Conservation (phyloP, 495 filamentous ascomycete genomes). For the Ascodesmis nigricans region DNA sequence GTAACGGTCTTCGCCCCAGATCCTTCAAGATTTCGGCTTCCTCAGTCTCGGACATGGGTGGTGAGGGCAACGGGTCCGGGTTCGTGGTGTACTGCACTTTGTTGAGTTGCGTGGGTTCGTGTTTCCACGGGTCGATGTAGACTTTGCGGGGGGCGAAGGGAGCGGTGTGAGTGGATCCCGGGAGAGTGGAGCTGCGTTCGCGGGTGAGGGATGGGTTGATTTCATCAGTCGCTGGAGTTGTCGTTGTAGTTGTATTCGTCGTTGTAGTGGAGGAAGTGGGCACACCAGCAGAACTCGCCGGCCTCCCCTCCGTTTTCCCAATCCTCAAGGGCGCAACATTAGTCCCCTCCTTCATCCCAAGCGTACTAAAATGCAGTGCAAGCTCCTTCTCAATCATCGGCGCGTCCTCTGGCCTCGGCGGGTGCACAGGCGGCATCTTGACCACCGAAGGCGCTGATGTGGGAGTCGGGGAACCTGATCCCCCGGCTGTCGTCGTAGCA, state of each 20-base stretch:
- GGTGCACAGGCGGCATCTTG: constrained; percentile 20
- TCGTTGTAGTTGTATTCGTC: not conserved
- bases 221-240: not conserved
- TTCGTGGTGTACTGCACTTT: constrained; percentile 19
- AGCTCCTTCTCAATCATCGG: constrained; percentile 18
- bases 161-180: not conserved
- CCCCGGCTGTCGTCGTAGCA: no score
- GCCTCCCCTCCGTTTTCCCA: constrained; percentile 6
- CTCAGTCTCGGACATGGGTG: constrained; percentile 14
- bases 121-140: constrained; percentile 19
- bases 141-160: constrained; percentile 6
- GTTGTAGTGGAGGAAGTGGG: not conserved
- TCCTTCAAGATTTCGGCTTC: constrained; percentile 19
- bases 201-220: not conserved
- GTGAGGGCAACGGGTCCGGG: constrained; percentile 14
- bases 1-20: constrained; percentile 15
- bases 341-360: constrained; percentile 10
- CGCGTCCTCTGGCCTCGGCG: constrained; percentile 14
- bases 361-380: constrained; percentile 13
- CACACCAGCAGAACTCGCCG: not conserved
- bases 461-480: not conserved
- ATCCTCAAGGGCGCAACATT: constrained; percentile 17
- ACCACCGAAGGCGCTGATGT: constrained; percentile 8
- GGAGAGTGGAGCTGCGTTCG: not conserved
- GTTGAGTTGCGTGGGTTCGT: constrained; percentile 20